Conservation (phyloP, 73 alveolate genomes). For the Paramecium sexaurelia region DNA sequence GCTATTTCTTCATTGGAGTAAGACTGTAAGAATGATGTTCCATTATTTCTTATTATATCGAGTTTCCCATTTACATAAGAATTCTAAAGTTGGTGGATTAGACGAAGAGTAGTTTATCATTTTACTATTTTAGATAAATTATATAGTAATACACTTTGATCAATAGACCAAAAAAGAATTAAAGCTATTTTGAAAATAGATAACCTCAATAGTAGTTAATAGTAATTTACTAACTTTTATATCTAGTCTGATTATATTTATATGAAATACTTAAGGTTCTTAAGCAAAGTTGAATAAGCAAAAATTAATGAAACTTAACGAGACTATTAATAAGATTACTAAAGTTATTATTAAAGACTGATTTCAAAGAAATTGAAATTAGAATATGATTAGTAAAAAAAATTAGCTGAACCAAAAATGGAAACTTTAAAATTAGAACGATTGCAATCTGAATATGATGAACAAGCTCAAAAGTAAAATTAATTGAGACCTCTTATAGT, state of each 20-base stretch:
- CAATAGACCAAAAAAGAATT: constrained; percentile 39
- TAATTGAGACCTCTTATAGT: not conserved
- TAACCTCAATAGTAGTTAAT: not conserved
- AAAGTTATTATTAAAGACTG: not conserved
- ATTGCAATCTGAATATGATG: not conserved
- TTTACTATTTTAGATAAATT: not conserved
- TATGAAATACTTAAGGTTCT: constrained; percentile 20
- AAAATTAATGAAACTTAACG: not conserved
- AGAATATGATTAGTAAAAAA: not conserved
- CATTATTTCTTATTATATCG: constrained; percentile 6
- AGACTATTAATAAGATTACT: not conserved
- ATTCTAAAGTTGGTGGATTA: not conserved
- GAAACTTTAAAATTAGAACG: not conserved
- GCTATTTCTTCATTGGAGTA: constrained; percentile 54
- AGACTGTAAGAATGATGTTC: constrained; percentile 37
- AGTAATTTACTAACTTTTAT: not conserved
- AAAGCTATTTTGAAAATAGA: constrained; percentile 50
- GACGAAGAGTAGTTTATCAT: constrained; percentile 19
- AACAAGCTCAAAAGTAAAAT: not conserved
- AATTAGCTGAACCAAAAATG: not conserved
- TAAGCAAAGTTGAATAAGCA: not conserved
- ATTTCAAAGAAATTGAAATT: not conserved
- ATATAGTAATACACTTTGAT: not conserved
- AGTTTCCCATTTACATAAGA: constrained; percentile 27
- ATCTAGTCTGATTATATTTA: constrained; percentile 34